Evolutionary conservation across 129 eudicot species (phyloP).

Genomic region (Erigeron canadensis): DNA sequence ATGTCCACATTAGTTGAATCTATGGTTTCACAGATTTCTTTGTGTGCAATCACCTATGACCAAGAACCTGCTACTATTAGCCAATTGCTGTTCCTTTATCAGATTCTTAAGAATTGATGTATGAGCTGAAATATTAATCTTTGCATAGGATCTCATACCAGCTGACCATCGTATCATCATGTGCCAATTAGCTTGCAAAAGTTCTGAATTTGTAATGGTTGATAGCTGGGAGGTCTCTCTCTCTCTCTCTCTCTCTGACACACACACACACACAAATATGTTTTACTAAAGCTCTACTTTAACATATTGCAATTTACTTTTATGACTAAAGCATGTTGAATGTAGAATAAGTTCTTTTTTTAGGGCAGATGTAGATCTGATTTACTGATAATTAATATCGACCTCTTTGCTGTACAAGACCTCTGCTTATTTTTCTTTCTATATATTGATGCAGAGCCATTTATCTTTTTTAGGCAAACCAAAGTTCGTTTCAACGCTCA

Average conservation of each 20-base stretch:
- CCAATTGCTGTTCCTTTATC: neutral
- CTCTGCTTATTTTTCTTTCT: neutral
- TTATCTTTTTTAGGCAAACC: conserved; percentile 65
- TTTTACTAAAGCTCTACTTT: neutral
- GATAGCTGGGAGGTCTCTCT: conserved; percentile 91
- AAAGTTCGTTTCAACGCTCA: conserved; percentile 74
- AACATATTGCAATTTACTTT: neutral
- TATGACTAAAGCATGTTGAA: neutral
- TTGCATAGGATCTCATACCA: conserved; percentile 64
- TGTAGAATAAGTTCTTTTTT: neutral
- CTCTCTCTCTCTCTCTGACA: neutral
- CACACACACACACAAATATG: neutral
- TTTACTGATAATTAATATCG: neutral
- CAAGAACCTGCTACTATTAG: neutral
- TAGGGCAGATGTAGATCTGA: neutral
- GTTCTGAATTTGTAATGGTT: conserved; percentile 80
- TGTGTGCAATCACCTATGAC: too few relatives aligned
- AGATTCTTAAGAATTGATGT: neutral
- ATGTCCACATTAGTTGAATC: neutral
- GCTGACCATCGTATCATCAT: conserved; percentile 76
- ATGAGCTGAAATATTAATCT: neutral
- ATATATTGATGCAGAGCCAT: conserved; percentile 28
- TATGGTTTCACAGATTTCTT: too few relatives aligned
- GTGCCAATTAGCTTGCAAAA: conserved; percentile 80
- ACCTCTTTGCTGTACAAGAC: too few relatives aligned